These are phyloP conservation scores for Dactylellina drechsleri DNA, from an alignment of 2,329 filamentous ascomycete genomes.

Conservation along the genomic window DNA sequence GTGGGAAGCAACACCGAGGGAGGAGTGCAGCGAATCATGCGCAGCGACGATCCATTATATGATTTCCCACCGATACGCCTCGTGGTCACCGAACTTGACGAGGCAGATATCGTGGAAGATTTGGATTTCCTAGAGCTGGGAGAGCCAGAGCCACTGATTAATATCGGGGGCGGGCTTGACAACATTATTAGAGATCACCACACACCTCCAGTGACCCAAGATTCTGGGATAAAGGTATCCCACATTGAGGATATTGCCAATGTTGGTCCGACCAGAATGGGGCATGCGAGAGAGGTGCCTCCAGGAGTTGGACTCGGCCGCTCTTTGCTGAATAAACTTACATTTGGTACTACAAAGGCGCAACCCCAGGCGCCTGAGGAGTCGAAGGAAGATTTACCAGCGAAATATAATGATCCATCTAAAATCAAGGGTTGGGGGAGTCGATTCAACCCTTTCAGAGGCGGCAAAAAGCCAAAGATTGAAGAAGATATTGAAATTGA, in stretches of 20 bases:
- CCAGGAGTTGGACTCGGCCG: background rate
- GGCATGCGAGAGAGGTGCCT: background rate
- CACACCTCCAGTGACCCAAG: background rate
- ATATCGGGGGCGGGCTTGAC: background rate
- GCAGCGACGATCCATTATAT: constrained; percentile 22
- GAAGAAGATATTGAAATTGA: background rate
- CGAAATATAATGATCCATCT: constrained; percentile 8
- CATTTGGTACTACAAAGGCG: constrained; percentile 8
- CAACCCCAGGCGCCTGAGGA: constrained; percentile 18
- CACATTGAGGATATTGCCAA: background rate
- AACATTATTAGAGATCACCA: background rate
- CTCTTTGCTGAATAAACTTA: constrained; percentile 12
- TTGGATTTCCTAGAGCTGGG: background rate
- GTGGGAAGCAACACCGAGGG: constrained; percentile 35
- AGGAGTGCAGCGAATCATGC: constrained; percentile 28
- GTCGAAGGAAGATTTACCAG: constrained; percentile 16
- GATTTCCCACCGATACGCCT: constrained; percentile 38
- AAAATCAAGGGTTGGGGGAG: constrained; percentile 15
- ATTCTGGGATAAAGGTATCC: background rate
- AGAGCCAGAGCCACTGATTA: background rate
- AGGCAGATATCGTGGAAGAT: constrained; percentile 23
- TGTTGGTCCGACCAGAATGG: background rate
- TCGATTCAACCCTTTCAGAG: constrained; percentile 22
- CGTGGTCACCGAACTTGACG: constrained; percentile 20
- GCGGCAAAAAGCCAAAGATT: background rate